Percentiles rank a stretch among this genome's conserved stretches.
These are phyloP conservation scores for Microbotryum saponariae DNA, from an alignment of 1,284 basidiomycete genomes.

Conservation along the genomic window DNA sequence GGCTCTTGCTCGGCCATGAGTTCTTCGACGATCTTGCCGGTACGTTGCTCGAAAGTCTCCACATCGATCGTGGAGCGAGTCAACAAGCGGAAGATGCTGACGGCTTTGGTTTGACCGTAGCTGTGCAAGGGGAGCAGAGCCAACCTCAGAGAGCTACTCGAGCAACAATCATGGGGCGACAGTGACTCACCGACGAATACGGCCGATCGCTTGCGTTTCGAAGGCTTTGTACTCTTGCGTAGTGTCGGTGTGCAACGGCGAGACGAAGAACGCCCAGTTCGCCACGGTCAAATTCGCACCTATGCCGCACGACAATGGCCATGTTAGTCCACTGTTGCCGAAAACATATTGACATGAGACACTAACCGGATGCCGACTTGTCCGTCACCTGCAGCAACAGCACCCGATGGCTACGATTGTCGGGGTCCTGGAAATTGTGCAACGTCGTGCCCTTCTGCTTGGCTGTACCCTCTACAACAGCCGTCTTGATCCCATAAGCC, in stretches of 20 bases:
- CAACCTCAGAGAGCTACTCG: background rate
- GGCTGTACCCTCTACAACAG: conserved; percentile 74
- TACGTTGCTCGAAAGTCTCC: conserved; percentile 53
- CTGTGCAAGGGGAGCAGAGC: conserved; percentile 4
- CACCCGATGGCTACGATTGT: conserved; percentile 56
- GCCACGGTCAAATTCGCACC: conserved; percentile 72
- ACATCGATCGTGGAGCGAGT: conserved; percentile 77
- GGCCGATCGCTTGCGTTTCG: conserved; percentile 84
- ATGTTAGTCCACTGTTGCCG: background rate
- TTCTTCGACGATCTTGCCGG: conserved; percentile 7
- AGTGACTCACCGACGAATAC: conserved; percentile 54
- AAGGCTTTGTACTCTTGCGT: conserved; percentile 72
- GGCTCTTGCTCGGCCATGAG: background rate
- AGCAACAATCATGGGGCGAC: background rate
- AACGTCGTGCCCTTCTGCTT: conserved; percentile 55
- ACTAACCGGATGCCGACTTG: conserved; percentile 80
- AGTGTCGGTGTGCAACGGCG: conserved; percentile 68
- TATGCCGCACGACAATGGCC: conserved; percentile 5
- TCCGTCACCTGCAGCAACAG: conserved; percentile 85
- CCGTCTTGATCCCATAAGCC: conserved; percentile 62
- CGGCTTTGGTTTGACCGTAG: conserved; percentile 73
- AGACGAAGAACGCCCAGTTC: conserved; percentile 91
- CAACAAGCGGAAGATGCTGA: conserved; percentile 71
- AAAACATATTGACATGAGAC: conserved; percentile 3
- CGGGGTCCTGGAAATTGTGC: conserved; percentile 71